These are phyloP conservation scores for Aurantiochytrium sp. DNA, from an alignment of 108 stramenopile genomes.

Conservation along the genomic window DNA sequence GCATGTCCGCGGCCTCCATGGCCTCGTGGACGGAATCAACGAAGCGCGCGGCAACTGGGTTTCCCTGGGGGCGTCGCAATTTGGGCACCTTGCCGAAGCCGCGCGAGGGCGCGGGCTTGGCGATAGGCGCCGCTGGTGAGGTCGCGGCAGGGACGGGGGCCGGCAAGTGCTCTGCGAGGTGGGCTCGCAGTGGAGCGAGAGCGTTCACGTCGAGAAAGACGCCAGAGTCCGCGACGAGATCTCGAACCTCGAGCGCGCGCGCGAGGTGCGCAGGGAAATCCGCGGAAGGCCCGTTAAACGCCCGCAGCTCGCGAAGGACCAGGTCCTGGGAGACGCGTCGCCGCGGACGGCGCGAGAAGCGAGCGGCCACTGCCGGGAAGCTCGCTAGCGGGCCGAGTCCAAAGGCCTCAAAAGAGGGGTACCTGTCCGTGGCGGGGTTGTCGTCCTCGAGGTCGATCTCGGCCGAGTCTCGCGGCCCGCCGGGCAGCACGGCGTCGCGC, in stretches of 20 bases:
- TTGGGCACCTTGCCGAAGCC: conserved; percentile 9
- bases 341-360: background rate
- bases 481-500: background rate
- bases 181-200: background rate
- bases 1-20: background rate
- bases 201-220: background rate
- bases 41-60: background rate
- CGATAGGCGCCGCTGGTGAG: background rate
- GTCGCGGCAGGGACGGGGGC: background rate
- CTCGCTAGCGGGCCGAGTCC: background rate
- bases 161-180: background rate
- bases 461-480: background rate
- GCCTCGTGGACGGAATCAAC: background rate
- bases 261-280: background rate
- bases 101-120: background rate
- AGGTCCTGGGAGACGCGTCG: background rate
- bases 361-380: background rate
- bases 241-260: too few species aligned
- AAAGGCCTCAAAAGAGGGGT: background rate
- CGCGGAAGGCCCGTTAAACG: background rate
- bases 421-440: too few species aligned
- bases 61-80: background rate
- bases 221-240: background rate
- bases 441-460: background rate
- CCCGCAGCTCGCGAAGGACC: background rate